These are phyloP conservation scores for Pseudogymnoascus sp. DNA, from an alignment of 2,329 filamentous ascomycete genomes.

Conservation along the genomic window DNA sequence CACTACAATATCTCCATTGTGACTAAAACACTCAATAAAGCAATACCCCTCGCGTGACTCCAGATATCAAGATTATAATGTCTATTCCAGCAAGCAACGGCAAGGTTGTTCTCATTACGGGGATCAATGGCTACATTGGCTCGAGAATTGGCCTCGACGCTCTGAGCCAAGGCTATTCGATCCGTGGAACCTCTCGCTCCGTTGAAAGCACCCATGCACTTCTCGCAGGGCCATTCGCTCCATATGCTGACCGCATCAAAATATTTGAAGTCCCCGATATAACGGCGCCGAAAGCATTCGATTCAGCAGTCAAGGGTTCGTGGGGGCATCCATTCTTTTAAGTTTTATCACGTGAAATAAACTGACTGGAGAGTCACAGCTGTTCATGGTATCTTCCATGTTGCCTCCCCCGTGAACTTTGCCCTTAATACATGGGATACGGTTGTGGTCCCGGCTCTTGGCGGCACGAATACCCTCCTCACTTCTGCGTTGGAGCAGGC, in stretches of 20 bases:
- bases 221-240: slow-evolving; percentile 21
- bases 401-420: slow-evolving; percentile 25
- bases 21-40: neutral
- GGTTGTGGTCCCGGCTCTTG: slow-evolving; percentile 15
- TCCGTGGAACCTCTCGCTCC: slow-evolving; percentile 25
- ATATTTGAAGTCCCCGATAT: slow-evolving; percentile 25
- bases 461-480: neutral
- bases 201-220: slow-evolving; percentile 17
- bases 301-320: slow-evolving; percentile 22
- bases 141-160: slow-evolving; percentile 20
- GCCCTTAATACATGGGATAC: slow-evolving; percentile 24
- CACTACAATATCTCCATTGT: neutral
- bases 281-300: slow-evolving; percentile 23
- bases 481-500: neutral
- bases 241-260: slow-evolving; percentile 21
- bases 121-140: slow-evolving; percentile 29
- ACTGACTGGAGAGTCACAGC: slow-evolving; percentile 13
- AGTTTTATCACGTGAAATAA: neutral
- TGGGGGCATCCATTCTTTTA: neutral
- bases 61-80: slow-evolving; percentile 18
- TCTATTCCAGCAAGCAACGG: slow-evolving; percentile 20
- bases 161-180: slow-evolving; percentile 22
- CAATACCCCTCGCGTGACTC: neutral
- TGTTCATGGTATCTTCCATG: slow-evolving; percentile 26
- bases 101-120: slow-evolving; percentile 26